Conservation (phyloP, 2,329 filamentous ascomycete species). For the Xylaria sp. region DNA sequence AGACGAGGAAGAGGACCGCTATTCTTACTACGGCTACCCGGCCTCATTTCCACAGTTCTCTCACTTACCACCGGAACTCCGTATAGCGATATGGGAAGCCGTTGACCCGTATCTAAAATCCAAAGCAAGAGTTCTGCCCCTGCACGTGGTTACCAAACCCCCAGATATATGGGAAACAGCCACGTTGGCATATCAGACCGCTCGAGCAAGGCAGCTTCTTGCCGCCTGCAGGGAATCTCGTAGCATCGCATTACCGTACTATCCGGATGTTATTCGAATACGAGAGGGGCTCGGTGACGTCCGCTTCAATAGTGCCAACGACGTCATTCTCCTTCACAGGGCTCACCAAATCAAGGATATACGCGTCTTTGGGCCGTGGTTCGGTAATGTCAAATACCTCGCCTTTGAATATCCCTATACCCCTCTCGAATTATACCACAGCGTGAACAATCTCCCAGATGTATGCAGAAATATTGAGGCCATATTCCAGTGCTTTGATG, state of each 20-base stretch:
- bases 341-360: background rate
- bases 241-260: slow-evolving; percentile 45
- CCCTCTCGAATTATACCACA: background rate
- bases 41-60: slow-evolving; percentile 51
- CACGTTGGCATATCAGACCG: slow-evolving; percentile 47
- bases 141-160: background rate
- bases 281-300: slow-evolving; percentile 33
- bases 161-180: slow-evolving; percentile 38
- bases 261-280: slow-evolving; percentile 49
- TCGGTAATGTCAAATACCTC: slow-evolving; percentile 37
- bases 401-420: slow-evolving; percentile 35
- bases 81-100: slow-evolving; percentile 51
- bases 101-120: slow-evolving; percentile 50
- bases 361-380: slow-evolving; percentile 1
- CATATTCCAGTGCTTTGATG: slow-evolving; percentile 38
- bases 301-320: slow-evolving; percentile 47
- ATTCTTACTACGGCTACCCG: slow-evolving; percentile 2
- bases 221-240: slow-evolving; percentile 51
- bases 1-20: slow-evolving; percentile 29
- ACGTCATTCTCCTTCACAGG: slow-evolving; percentile 44
- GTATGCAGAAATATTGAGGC: slow-evolving; percentile 28
- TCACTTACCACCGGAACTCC: slow-evolving; percentile 52
- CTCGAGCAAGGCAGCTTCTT: slow-evolving; percentile 48
- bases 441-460: background rate
- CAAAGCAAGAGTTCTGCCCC: slow-evolving; percentile 45